Conservation (phyloP, 257 asterid genomes). For the Leptodermis oblonga region DNA sequence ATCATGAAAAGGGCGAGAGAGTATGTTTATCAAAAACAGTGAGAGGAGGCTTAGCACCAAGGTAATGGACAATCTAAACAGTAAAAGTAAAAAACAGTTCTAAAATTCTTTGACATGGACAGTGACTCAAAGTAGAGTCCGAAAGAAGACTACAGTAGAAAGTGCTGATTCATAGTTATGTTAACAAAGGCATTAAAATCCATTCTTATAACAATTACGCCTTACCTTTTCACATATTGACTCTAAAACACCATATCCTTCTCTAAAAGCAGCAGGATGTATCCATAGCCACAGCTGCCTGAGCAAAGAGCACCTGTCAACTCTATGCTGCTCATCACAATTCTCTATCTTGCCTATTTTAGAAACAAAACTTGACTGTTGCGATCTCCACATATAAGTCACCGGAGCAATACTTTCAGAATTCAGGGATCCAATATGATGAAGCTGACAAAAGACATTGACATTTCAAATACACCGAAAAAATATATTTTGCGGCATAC, state of each 20-base stretch:
- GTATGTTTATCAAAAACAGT: background rate
- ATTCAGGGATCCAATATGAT: conserved; percentile 39
- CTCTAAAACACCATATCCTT: conserved; percentile 60
- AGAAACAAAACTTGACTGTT: conserved; percentile 17
- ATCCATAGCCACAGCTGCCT: conserved; percentile 80
- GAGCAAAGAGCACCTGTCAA: conserved; percentile 18
- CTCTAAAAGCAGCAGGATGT: conserved; percentile 79
- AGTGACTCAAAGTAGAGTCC: background rate
- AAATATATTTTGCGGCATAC: conserved; percentile 7
- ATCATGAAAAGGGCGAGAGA: background rate
- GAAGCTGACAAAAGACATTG: conserved; percentile 50
- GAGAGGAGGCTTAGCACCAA: background rate
- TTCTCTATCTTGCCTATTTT: conserved; percentile 16
- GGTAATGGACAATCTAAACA: background rate
- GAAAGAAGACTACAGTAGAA: background rate
- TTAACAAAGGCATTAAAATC: background rate
- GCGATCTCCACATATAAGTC: conserved; percentile 78
- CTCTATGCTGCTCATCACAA: conserved; percentile 26
- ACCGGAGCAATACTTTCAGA: conserved; percentile 65
- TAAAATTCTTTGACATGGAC: background rate
- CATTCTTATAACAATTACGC: background rate
- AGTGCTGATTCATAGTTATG: background rate
- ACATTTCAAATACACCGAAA: conserved; percentile 17
- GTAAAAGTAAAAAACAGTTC: background rate
- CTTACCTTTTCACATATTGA: conserved; percentile 55